Percentiles rank a stretch among this genome's conserved stretches.
Evolutionary conservation across 495 filamentous ascomycete genomes (phyloP).

Genomic region (Barbatosphaeria neglecta): DNA sequence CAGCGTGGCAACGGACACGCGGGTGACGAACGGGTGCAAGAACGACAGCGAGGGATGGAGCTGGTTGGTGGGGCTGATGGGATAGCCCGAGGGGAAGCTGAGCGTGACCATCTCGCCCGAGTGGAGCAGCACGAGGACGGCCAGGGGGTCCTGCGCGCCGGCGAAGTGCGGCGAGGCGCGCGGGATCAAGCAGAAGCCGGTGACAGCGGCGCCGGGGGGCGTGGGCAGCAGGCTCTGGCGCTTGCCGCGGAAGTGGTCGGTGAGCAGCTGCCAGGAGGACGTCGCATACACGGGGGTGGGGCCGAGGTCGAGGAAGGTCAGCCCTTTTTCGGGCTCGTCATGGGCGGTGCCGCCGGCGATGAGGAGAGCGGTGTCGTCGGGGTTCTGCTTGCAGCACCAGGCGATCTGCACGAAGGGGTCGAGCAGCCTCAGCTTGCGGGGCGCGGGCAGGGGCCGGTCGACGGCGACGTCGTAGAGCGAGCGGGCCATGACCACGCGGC

Average conservation of each 20-base stretch:
- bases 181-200: constrained; percentile 76
- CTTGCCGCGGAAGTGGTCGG: constrained; percentile 65
- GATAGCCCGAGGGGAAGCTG: constrained; percentile 82
- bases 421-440: constrained; percentile 23
- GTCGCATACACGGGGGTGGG: constrained; percentile 82
- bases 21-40: constrained; percentile 77
- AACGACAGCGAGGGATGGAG: constrained; percentile 73
- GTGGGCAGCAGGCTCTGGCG: constrained; percentile 57
- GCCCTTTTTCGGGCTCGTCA: constrained; percentile 52
- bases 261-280: constrained; percentile 72
- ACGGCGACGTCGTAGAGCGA: constrained; percentile 64
- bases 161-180: constrained; percentile 71
- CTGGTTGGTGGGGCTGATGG: constrained; percentile 83
- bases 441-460: constrained; percentile 37
- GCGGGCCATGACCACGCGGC: constrained; percentile 70
- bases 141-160: constrained; percentile 82
- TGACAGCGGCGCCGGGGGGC: constrained; percentile 65
- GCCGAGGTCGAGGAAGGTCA: constrained; percentile 84
- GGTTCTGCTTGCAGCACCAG: constrained; percentile 88
- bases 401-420: constrained; percentile 61
- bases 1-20: constrained; percentile 51
- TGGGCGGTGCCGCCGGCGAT: constrained; percentile 68
- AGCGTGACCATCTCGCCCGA: constrained; percentile 82
- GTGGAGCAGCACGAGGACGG: constrained; percentile 61
- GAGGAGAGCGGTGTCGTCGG: constrained; percentile 82